These are phyloP conservation scores for Pythium biforme DNA, from an alignment of 352 stramenopile species.

Conservation along the genomic window DNA sequence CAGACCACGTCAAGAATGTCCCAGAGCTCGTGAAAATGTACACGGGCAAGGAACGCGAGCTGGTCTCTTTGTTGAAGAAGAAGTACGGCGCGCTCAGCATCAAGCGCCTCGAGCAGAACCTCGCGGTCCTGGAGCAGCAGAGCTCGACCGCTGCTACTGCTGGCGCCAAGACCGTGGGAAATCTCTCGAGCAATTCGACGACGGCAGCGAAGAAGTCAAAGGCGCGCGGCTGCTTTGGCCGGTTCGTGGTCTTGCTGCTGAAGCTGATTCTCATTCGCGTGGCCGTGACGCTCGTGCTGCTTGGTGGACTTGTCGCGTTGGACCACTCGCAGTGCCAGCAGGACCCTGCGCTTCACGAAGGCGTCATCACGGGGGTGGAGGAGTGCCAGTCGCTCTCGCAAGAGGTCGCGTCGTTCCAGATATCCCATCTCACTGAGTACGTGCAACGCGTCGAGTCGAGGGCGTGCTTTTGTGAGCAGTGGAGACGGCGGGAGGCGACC, in stretches of 20 bases:
- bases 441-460: conserved; percentile 10
- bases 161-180: neutral
- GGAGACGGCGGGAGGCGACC: conserved; percentile 3
- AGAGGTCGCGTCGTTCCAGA: conserved; percentile 6
- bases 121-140: conserved; percentile 38
- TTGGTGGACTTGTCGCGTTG: conserved; percentile 17
- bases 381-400: neutral
- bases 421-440: conserved; percentile 7
- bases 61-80: conserved; percentile 52
- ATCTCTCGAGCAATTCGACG: neutral
- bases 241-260: conserved; percentile 23
- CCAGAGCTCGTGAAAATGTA: conserved; percentile 53
- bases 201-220: neutral
- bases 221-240: conserved; percentile 16
- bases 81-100: conserved; percentile 80
- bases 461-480: conserved; percentile 20
- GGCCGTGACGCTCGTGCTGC: neutral
- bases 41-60: conserved; percentile 60
- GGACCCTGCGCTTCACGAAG: neutral
- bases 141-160: neutral
- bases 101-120: conserved; percentile 64
- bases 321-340: conserved; percentile 12
- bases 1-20: conserved; percentile 70
- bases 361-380: neutral
- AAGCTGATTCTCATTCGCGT: conserved; percentile 19